Conservation (phyloP, 192 early-diverging fungal species). For the Helicostylum pulchrum region DNA sequence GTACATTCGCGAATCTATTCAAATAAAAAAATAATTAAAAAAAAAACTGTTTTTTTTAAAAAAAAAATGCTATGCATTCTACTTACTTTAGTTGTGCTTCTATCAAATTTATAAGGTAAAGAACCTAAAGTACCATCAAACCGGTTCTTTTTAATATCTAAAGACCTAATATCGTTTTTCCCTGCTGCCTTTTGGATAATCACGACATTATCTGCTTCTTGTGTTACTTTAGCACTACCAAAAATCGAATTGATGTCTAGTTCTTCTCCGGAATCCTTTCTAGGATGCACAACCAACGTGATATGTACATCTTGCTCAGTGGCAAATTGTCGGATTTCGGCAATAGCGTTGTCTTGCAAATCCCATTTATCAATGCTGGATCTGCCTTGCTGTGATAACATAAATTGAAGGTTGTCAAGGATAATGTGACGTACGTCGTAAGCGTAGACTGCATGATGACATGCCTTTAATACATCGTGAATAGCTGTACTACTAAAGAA, state of each 20-base stretch:
- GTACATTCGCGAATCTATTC: slow-evolving; percentile 6
- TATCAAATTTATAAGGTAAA: slow-evolving; percentile 43
- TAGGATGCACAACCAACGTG: slow-evolving; percentile 67
- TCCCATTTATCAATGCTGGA: slow-evolving; percentile 59
- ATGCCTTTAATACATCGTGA: slow-evolving; percentile 59
- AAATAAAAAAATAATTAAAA: slow-evolving; percentile 7
- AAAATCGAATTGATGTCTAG: slow-evolving; percentile 69
- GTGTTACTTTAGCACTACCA: slow-evolving; percentile 72
- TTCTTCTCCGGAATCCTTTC: slow-evolving; percentile 55
- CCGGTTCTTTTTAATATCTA: slow-evolving; percentile 69
- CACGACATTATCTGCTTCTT: slow-evolving; percentile 75
- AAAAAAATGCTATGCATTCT: no score
- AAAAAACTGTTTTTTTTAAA: neutral
- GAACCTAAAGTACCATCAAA: slow-evolving; percentile 67
- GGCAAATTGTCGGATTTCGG: slow-evolving; percentile 61
- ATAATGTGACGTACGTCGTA: slow-evolving; percentile 71
- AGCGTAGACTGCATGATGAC: slow-evolving; percentile 64
- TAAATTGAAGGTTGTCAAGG: slow-evolving; percentile 76
- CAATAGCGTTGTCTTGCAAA: slow-evolving; percentile 63
- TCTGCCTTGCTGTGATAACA: slow-evolving; percentile 64
- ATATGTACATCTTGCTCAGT: slow-evolving; percentile 69
- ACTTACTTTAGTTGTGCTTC: slow-evolving; percentile 22
- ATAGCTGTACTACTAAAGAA: slow-evolving; percentile 71
- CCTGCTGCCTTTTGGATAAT: slow-evolving; percentile 54
- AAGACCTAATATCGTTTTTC: slow-evolving; percentile 35